A percentile compares a stretch with the other conserved stretches of the same genome.
Evolutionary conservation across 192 early-diverging fungal genomes (phyloP).

Genomic region (Coemansia sp.): DNA sequence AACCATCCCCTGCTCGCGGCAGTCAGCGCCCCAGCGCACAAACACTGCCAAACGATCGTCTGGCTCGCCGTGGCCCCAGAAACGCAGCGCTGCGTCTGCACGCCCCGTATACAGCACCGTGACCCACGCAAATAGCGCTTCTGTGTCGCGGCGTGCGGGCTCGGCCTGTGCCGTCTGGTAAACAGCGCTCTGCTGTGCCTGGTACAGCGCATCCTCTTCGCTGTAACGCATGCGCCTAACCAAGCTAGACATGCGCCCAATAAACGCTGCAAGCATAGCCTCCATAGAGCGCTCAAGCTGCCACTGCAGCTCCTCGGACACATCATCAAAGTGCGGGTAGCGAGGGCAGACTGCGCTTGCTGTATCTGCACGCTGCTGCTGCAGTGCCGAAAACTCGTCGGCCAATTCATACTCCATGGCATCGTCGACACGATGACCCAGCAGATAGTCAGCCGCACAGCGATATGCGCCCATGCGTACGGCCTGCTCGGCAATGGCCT

Average conservation of each 20-base stretch:
- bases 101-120: slow-evolving; percentile 72
- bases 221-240: slow-evolving; percentile 64
- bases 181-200: slow-evolving; percentile 29
- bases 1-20: slow-evolving; percentile 62
- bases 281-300: slow-evolving; percentile 59
- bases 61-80: slow-evolving; percentile 58
- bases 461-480: slow-evolving; percentile 59
- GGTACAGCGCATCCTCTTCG: slow-evolving; percentile 68
- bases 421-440: slow-evolving; percentile 55
- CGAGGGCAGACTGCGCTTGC: background rate
- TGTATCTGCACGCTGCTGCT: slow-evolving; percentile 23
- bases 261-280: slow-evolving; percentile 55
- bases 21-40: slow-evolving; percentile 62
- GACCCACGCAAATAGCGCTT: slow-evolving; percentile 72
- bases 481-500: slow-evolving; percentile 57
- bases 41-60: slow-evolving; percentile 63
- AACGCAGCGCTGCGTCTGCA: slow-evolving; percentile 70
- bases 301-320: slow-evolving; percentile 50
- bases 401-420: slow-evolving; percentile 47
- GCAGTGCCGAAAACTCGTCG: slow-evolving; percentile 43
- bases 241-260: slow-evolving; percentile 58
- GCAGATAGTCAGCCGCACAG: slow-evolving; percentile 65
- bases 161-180: slow-evolving; percentile 7
- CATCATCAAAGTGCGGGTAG: slow-evolving; percentile 44
- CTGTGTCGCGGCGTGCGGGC: slow-evolving; percentile 57